Evolutionary conservation across 257 asterid genomes (phyloP).

Genomic region (Nicotiana tabacum): DNA sequence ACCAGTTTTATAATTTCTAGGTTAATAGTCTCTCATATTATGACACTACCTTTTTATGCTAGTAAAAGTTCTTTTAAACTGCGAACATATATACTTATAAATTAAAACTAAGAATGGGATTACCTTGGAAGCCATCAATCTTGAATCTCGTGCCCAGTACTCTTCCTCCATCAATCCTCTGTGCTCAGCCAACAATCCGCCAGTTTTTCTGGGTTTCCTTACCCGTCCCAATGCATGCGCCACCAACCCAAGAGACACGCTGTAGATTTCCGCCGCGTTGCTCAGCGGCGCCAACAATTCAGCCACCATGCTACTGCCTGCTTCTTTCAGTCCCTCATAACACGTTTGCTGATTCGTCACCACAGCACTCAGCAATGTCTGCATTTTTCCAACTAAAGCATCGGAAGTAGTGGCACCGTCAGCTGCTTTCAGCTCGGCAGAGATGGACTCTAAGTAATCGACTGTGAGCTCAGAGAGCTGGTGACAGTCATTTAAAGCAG

Average conservation of each 20-base stretch:
- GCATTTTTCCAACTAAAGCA: conserved; percentile 22
- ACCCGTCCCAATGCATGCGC: conserved; percentile 21
- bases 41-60: too few species aligned
- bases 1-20: too few species aligned
- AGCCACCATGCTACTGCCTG: conserved; percentile 19
- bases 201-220: not conserved
- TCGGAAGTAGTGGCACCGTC: not conserved
- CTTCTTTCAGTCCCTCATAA: conserved; percentile 33
- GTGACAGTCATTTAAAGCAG: conserved; percentile 33
- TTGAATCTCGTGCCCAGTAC: conserved; percentile 21
- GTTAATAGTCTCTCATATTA: too few species aligned
- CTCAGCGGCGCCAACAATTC: conserved; percentile 21
- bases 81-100: too few species aligned
- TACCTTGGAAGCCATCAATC: conserved; percentile 27
- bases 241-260: conserved; percentile 41
- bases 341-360: conserved; percentile 47
- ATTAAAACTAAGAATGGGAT: not conserved
- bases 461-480: conserved; percentile 25
- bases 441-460: conserved; percentile 21
- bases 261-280: conserved; percentile 21
- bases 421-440: conserved; percentile 14
- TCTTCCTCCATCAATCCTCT: conserved; percentile 5
- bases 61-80: too few species aligned
- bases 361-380: conserved; percentile 41
- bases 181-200: not conserved